A percentile compares a stretch with the other conserved stretches of the same genome.
Evolutionary conservation across 1,284 basidiomycete genomes (phyloP).

Genomic region (Gastroboletus turbinatus): DNA sequence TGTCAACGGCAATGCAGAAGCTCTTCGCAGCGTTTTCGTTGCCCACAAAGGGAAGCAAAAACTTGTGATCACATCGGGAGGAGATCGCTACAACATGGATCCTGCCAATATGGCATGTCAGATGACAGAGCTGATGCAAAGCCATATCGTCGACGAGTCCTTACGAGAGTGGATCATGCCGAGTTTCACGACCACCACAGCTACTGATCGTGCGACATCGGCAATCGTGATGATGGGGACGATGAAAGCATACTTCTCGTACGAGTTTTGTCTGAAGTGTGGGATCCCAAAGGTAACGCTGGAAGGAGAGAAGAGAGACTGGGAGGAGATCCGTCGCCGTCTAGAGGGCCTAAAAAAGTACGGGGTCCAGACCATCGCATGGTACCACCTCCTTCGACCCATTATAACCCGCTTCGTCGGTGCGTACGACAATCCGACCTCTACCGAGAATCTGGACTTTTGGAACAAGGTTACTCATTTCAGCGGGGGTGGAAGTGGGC

Average conservation of each 20-base stretch:
- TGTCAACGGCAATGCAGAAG: conserved; percentile 39
- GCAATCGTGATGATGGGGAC: conserved; percentile 41
- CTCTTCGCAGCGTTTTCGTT: not conserved
- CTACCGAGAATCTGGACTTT: conserved; percentile 28
- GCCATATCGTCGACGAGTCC: not conserved
- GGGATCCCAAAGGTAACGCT: conserved; percentile 47
- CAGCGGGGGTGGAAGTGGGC: conserved; percentile 16
- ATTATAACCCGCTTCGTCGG: conserved; percentile 34
- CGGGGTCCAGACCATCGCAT: conserved; percentile 14
- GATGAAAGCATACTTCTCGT: conserved; percentile 40
- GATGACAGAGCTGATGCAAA: not conserved
- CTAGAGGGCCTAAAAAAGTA: conserved; percentile 34
- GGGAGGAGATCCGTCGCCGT: conserved; percentile 24
- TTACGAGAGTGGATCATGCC: not conserved
- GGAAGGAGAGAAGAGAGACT: conserved; percentile 35
- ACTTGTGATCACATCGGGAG: conserved; percentile 7
- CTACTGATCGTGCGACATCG: not conserved
- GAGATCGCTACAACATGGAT: not conserved
- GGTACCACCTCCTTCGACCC: conserved; percentile 32
- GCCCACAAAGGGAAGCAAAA: conserved; percentile 7
- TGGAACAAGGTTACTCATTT: conserved; percentile 33
- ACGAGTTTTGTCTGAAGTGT: conserved; percentile 23
- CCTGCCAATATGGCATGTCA: not conserved
- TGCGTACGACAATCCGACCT: conserved; percentile 32
- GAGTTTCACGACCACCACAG: conserved; percentile 10